Evolutionary conservation across 768 basidiomycete species (phyloP), one percentile per base, ranked within the genome.

Genomic region (Mycena crocata): DNA sequence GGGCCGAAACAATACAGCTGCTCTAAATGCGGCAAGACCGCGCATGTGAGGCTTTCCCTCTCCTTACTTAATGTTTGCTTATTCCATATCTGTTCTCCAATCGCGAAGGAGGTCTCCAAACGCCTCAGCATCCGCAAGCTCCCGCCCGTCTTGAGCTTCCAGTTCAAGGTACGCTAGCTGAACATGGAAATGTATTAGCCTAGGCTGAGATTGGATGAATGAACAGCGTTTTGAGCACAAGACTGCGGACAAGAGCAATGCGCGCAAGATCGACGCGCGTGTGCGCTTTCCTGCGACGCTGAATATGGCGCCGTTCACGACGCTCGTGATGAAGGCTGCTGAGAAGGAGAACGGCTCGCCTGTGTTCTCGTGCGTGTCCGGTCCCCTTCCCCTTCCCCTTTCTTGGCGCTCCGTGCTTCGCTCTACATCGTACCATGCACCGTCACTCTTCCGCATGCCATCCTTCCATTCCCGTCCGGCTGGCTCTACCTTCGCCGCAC

Each of bases 121-220:
- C 89, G 93, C 9, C 82, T 98, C 54, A 93, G 92, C 71, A 90
- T 98, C 71, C 88, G 87, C 54, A 92, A 90, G 70, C 83, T 99
- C 10, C 96, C 97, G 0, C 91, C 93, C 0, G 95, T 97, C 0
- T 81, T 99, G 50, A 94, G 93, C 70, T 94, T 99, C 72, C 97
- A 98, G 75, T 91, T 99, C 83, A 99, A 99, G 86, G 96, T 93
- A 31, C 48, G 56, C n/a, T n/a, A n/a, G n/a, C n/a, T n/a, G n/a
- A n/a, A n/a, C n/a, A n/a, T n/a, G n/a, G 28, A 64, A 64, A 28
- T 42, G 35, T 17, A 24, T 42, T n/a, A 7, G 9, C 3, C 8
- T n/a, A 21, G 8, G 28, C 15, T 30, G 40, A 56, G 39, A 7
- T 35, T 23, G 40, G 40, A 23, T 34, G 42, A 54, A 26, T 14